These are phyloP conservation scores for Ceratocystis ficicola DNA, from an alignment of 2,329 filamentous ascomycete species.

Conservation along the genomic window DNA sequence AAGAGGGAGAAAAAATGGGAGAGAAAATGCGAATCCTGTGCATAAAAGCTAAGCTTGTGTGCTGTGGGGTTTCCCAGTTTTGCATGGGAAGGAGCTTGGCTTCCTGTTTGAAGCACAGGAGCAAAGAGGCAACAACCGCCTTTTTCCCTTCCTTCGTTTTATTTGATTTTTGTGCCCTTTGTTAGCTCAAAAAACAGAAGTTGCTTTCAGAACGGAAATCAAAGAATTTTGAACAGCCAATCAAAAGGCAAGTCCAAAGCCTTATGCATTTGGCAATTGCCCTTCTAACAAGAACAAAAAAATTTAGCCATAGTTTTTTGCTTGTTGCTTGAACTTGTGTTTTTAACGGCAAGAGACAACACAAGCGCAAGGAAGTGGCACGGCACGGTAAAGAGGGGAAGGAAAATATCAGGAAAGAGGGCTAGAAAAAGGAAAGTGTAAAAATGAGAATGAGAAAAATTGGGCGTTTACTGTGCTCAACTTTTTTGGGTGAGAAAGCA, in stretches of 20 bases:
- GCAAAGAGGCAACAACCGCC: background rate
- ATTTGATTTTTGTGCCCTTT: background rate
- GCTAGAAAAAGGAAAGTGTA: background rate
- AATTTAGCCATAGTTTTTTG: no score
- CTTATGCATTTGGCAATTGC: no score
- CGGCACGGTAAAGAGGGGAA: background rate
- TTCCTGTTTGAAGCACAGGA: slow-evolving; percentile 3
- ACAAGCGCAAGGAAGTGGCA: background rate
- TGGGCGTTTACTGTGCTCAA: background rate
- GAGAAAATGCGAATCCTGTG: slow-evolving; percentile 8
- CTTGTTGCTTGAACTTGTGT: no score
- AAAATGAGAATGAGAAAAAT: background rate
- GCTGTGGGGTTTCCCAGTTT: background rate
- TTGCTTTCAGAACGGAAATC: background rate
- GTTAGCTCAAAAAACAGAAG: background rate
- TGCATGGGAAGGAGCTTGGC: slow-evolving; percentile 7
- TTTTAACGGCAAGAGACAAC: background rate
- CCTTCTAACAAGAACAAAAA: no score
- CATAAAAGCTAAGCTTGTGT: slow-evolving; percentile 12
- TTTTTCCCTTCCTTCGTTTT: background rate
- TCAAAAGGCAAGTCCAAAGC: background rate
- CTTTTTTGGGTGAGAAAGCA: background rate
- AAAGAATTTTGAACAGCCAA: background rate
- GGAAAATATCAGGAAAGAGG: background rate
- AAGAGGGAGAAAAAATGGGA: slow-evolving; percentile 5